Evolutionary conservation across 2,329 filamentous ascomycete genomes (phyloP).

Genomic region (Helotiales sp.): DNA sequence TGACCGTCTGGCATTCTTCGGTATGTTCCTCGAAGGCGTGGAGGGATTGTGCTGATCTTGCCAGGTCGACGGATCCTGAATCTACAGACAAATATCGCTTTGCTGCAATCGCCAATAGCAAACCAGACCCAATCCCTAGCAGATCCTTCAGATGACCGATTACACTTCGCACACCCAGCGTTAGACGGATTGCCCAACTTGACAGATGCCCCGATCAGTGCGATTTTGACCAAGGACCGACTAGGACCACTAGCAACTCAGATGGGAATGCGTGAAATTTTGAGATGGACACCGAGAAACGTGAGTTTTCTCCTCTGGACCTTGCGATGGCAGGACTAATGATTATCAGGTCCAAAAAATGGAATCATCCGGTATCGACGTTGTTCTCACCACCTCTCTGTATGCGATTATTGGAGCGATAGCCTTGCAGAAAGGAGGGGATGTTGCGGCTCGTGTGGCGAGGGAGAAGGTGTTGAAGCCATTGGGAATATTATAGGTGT

Average conservation of each 20-base stretch:
- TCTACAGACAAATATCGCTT: slow-evolving; percentile 66
- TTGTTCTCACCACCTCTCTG: slow-evolving; percentile 77
- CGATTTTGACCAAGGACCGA: slow-evolving; percentile 67
- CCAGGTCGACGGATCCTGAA: slow-evolving; percentile 63
- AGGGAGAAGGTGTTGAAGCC: slow-evolving; percentile 62
- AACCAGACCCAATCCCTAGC: slow-evolving; percentile 39
- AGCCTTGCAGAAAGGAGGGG: slow-evolving; percentile 84
- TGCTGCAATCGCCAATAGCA: slow-evolving; percentile 53
- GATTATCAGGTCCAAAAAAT: slow-evolving; percentile 65
- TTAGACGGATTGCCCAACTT: slow-evolving; percentile 78
- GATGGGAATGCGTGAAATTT: slow-evolving; percentile 73
- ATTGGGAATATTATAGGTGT: slow-evolving; percentile 40
- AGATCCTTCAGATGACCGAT: slow-evolving; percentile 56
- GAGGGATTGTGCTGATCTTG: slow-evolving; percentile 28
- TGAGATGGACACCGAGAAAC: slow-evolving; percentile 87
- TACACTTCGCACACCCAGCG: slow-evolving; percentile 72
- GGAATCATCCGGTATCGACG: slow-evolving; percentile 71
- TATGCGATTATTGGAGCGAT: slow-evolving; percentile 89
- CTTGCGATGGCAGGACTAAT: slow-evolving; percentile 30
- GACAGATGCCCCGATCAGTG: slow-evolving; percentile 60
- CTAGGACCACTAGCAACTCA: slow-evolving; percentile 70
- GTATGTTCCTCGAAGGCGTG: slow-evolving; percentile 53
- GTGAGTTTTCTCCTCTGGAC: slow-evolving; percentile 51
- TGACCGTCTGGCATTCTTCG: slow-evolving; percentile 86
- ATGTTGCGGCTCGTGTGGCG: slow-evolving; percentile 74